phyloP scores from a whole-genome alignment of 495 filamentous ascomycete genomes.

The Neurospora sublineolata region DNA sequence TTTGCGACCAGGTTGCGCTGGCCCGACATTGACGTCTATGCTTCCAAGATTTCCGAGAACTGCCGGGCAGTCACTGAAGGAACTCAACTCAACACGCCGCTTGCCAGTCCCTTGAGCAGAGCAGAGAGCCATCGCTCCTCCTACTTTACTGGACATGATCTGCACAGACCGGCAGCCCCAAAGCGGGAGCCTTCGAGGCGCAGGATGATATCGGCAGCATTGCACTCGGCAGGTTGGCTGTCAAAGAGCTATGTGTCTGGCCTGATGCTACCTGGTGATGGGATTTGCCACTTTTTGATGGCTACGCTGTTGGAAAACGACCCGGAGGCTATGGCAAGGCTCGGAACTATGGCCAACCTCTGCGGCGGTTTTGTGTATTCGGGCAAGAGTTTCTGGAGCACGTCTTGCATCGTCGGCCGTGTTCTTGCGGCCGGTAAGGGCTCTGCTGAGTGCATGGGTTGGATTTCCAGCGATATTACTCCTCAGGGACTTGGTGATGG shows the following conservation, averaged over 20 bases:
- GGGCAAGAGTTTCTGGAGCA: constrained; percentile 73
- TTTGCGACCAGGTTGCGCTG: constrained; percentile 47
- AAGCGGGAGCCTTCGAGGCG: constrained; percentile 22
- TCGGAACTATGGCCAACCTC: constrained; percentile 61
- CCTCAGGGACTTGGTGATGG: constrained; percentile 44
- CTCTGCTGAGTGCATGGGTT: constrained; percentile 66
- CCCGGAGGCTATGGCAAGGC: constrained; percentile 44
- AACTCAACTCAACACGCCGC: constrained; percentile 31
- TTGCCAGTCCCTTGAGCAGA: constrained; percentile 21
- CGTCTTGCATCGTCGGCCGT: constrained; percentile 61
- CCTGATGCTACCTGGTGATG: constrained; percentile 65
- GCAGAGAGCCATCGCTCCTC: constrained; percentile 30
- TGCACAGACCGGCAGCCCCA: constrained; percentile 3
- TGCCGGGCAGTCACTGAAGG: constrained; percentile 25
- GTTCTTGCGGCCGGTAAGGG: constrained; percentile 56
- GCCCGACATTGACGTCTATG: constrained; percentile 36
- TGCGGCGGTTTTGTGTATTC: constrained; percentile 68
- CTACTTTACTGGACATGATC: constrained; percentile 17
- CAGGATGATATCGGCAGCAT: constrained; percentile 29
- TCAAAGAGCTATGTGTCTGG: constrained; percentile 70
- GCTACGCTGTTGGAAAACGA: constrained; percentile 70
- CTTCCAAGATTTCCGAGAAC: constrained; percentile 29
- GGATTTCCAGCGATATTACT: constrained; percentile 51
- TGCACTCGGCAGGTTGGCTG: constrained; percentile 60
- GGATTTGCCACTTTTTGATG: constrained; percentile 64